Conservation (phyloP, 164 flowering plant genomes). For the Magnolia changhungtana region DNA sequence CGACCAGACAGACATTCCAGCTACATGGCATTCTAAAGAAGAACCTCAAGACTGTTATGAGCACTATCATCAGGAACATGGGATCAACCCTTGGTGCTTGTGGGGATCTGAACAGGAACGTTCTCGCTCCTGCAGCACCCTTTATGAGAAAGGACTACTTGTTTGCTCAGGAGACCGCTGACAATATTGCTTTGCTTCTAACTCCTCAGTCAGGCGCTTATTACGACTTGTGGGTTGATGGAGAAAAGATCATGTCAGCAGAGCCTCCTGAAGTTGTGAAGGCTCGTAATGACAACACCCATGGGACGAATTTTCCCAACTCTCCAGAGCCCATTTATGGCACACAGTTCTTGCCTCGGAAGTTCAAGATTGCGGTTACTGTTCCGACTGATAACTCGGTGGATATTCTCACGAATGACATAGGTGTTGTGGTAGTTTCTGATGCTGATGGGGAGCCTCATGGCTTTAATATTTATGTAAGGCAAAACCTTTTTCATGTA, state of each 20-base stretch:
- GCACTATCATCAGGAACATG: constrained; percentile 75
- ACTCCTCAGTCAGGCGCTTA: constrained; percentile 96
- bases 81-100: constrained; percentile 99
- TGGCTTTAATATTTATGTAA: constrained; percentile 91
- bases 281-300: constrained; percentile 93
- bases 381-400: constrained; percentile 94
- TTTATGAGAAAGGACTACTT: constrained; percentile 69
- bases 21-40: constrained; percentile 90
- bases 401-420: constrained; percentile 89
- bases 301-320: constrained; percentile 92
- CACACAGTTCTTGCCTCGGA: constrained; percentile 93
- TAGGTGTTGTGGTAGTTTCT: constrained; percentile 83
- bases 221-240: constrained; percentile 98
- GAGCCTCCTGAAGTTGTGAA: constrained; percentile 87
- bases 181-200: constrained; percentile 88
- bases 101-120: constrained; percentile 96
- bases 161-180: constrained; percentile 93
- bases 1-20: constrained; percentile 97
- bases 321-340: constrained; percentile 98
- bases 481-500: constrained; percentile 10
- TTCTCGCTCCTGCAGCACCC: constrained; percentile 99
- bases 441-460: constrained; percentile 84
- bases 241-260: constrained; percentile 78
- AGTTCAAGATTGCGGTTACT: constrained; percentile 94
- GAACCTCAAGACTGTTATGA: constrained; percentile 91